These are phyloP conservation scores for Gautieria morchelliformis DNA, from an alignment of 768 basidiomycete species.

Conservation along the genomic window DNA sequence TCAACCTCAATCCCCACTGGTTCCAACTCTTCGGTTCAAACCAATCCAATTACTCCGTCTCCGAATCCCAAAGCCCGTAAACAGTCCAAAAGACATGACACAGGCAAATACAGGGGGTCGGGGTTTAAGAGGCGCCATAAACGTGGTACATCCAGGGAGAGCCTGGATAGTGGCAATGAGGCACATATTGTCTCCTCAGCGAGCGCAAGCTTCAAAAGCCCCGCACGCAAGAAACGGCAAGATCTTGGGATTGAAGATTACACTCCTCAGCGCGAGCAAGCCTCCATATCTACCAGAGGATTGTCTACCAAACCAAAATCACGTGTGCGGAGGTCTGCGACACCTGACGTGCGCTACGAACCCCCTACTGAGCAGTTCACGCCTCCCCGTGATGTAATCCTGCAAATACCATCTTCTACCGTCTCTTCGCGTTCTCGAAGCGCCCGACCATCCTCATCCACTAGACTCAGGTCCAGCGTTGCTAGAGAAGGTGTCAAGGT, in stretches of 20 bases:
- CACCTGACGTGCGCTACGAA: conserved; percentile 35
- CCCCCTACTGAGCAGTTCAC: conserved; percentile 62
- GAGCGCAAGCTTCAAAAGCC: conserved; percentile 1
- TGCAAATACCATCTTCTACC: conserved; percentile 27
- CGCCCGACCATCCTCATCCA: conserved; percentile 7
- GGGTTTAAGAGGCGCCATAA: conserved; percentile 1
- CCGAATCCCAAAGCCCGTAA: conserved; percentile 2
- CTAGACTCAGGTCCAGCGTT: conserved; percentile 12
- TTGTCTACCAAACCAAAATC: background rate
- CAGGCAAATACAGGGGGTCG: background rate
- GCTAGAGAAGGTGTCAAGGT: conserved; percentile 20
- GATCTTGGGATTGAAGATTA: conserved; percentile 1
- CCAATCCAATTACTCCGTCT: background rate
- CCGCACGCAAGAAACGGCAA: conserved; percentile 5
- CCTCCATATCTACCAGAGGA: background rate
- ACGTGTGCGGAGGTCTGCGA: background rate
- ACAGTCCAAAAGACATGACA: background rate
- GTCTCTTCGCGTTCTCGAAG: conserved; percentile 31
- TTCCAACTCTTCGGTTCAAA: background rate
- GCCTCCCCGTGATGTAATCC: conserved; percentile 53
- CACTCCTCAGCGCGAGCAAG: conserved; percentile 2
- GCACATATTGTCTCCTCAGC: background rate
- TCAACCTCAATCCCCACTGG: background rate
- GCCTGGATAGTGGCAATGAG: background rate
- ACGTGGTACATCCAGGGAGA: background rate